Conservation (phyloP, 768 basidiomycete genomes). For the Sporobolomyces phaffii region DNA sequence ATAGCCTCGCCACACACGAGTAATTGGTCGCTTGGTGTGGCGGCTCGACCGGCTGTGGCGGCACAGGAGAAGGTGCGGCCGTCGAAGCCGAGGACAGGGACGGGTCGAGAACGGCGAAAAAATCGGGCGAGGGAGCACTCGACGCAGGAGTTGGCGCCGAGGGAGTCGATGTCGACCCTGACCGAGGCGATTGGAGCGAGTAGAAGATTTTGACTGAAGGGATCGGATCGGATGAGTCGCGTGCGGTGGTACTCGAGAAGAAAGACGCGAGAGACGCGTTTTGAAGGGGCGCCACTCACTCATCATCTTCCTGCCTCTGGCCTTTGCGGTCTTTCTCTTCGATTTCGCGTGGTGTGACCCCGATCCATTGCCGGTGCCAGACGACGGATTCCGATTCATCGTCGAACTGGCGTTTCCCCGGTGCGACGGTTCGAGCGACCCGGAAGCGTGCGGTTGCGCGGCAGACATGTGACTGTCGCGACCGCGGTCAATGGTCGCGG, state of each 20-base stretch:
- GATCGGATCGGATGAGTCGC: neutral
- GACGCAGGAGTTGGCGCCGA: neutral
- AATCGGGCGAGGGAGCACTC: conserved; percentile 11
- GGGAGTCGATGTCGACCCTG: neutral
- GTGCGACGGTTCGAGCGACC: too few species aligned
- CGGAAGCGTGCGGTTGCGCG: too few species aligned
- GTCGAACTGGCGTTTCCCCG: neutral
- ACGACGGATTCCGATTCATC: neutral
- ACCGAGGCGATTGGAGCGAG: conserved; percentile 27
- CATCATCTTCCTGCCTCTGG: conserved; percentile 31
- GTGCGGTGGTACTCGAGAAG: neutral
- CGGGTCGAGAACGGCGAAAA: conserved; percentile 35
- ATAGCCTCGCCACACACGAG: conserved; percentile 30
- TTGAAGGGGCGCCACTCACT: conserved; percentile 12
- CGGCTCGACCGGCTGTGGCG: neutral
- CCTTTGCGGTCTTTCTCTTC: conserved; percentile 16
- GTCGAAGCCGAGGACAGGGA: conserved; percentile 13
- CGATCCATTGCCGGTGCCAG: neutral
- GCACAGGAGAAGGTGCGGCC: neutral
- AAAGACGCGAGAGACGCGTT: neutral
- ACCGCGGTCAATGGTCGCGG: neutral
- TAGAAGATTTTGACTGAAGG: conserved; percentile 39
- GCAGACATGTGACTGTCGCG: too few species aligned
- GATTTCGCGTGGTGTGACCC: neutral
- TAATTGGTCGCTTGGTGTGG: conserved; percentile 7